phyloP scores from a whole-genome alignment of 805 yeast species.

The Saccharomycodes ludwigii region DNA sequence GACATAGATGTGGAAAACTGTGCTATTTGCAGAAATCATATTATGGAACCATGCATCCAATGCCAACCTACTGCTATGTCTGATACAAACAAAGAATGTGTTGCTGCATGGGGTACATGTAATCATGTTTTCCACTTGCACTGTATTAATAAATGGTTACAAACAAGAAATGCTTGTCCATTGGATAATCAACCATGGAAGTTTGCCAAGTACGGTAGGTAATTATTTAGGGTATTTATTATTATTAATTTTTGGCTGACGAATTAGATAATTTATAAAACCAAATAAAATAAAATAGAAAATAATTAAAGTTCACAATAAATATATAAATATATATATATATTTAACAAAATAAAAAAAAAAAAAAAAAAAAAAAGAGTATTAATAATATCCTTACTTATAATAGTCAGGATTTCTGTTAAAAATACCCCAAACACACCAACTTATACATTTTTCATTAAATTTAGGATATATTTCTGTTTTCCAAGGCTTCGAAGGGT shows the following conservation, averaged over 20 bases:
- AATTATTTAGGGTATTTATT: constrained; percentile 5
- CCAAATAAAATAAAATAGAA: too few species aligned
- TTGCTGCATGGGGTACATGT: constrained; percentile 95
- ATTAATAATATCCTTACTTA: constrained; percentile 4
- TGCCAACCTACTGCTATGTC: constrained; percentile 76
- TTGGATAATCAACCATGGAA: constrained; percentile 89
- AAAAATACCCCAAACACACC: constrained; percentile 51
- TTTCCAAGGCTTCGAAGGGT: constrained; percentile 20
- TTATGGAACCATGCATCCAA: constrained; percentile 97
- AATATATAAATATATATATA: constrained; percentile 4
- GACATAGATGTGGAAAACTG: constrained; percentile 91
- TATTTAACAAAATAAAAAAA: background rate
- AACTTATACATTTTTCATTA: constrained; percentile 30
- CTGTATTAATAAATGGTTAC: constrained; percentile 91
- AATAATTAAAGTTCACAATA: too few species aligned
- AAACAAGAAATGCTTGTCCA: constrained; percentile 93
- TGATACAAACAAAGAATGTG: constrained; percentile 58
- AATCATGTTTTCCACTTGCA: constrained; percentile 98
- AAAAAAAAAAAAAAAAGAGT: background rate
- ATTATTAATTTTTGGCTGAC: too few species aligned
- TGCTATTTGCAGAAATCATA: constrained; percentile 95
- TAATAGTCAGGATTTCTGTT: constrained; percentile 32
- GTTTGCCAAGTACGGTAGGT: constrained; percentile 60
- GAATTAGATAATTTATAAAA: too few species aligned
- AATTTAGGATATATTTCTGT: constrained; percentile 30